Evolutionary conservation across 1,284 basidiomycete species (phyloP), one percentile per base, ranked within the genome.

Genomic region (Trichosporon inkin): DNA sequence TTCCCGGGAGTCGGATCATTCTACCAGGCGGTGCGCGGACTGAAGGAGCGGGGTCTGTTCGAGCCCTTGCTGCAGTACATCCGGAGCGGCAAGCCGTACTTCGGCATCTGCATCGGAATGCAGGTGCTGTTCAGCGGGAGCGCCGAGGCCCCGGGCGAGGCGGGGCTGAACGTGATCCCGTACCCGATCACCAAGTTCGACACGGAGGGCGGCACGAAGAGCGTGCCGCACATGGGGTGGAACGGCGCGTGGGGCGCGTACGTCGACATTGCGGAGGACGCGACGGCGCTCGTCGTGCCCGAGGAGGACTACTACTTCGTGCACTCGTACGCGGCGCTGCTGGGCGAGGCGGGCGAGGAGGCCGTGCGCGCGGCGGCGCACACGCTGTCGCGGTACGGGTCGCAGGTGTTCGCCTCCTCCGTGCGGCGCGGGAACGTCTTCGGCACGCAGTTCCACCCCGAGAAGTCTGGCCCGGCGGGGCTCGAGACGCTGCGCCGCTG

Each of bases 1-100:
- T 99, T 99, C 76, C 96, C 96, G 53, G 96, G 96, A n/a, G 96
- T 99, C 44, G 96, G 96, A 24, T 86, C 92, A 7, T 99, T 98
- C 75, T 88, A 88, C 57, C 87, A 88, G 41, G 96, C 95, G 10
- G 87, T 97, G 70, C 81, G 84, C 55, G 87, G 89, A 59, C 85
- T 99, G 52, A 79, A 82, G 41, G 75, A 82, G 16, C 86, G 87
- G 66, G 91, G 89, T 36, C 85, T 94, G 61, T 82, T 88, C 35
- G 85, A 90, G 67, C 92, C 92, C 36, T 82, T 99, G 56, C 85
- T 84, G 62, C 78, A 84, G 56, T 99, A 98, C 79, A 88, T 99
- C 68, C 80, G 81, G 19, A 92, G 90, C 13, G 96, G 96, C 35
- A 86, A 85, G 72, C 96, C 96, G 0, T 99, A 96, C 80, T 92